These are phyloP conservation scores for Suillus plorans DNA, from an alignment of 768 basidiomycete species.

Conservation along the genomic window DNA sequence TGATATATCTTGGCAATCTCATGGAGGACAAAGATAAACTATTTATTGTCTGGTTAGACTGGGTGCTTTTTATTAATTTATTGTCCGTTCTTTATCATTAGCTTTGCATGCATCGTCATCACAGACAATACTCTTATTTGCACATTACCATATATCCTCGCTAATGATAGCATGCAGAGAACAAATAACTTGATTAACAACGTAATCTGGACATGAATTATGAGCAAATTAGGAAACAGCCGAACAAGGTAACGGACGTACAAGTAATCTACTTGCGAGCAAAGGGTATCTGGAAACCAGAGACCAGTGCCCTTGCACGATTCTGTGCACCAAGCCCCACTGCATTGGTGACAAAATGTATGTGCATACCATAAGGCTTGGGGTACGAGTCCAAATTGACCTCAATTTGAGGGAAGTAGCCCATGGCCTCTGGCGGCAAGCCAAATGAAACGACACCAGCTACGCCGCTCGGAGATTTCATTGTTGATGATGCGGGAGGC, in stretches of 20 bases:
- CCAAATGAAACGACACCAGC: conserved; percentile 91
- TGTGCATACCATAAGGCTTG: conserved; percentile 83
- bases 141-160: conserved; percentile 23
- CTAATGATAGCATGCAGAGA: conserved; percentile 24
- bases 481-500: conserved; percentile 69
- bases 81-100: conserved; percentile 17
- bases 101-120: conserved; percentile 20
- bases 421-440: conserved; percentile 79
- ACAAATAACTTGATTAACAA: conserved; percentile 9
- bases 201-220: not conserved
- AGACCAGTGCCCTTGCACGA: conserved; percentile 80
- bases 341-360: conserved; percentile 91
- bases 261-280: conserved; percentile 36
- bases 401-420: conserved; percentile 94
- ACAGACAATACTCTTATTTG: conserved; percentile 31
- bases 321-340: conserved; percentile 89
- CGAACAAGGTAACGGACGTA: not conserved
- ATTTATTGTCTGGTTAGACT: conserved; percentile 1
- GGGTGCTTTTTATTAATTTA: conserved; percentile 14
- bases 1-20: conserved; percentile 61
- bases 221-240: not conserved
- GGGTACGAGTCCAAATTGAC: conserved; percentile 92
- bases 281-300: conserved; percentile 93
- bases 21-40: conserved; percentile 22
- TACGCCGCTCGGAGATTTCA: conserved; percentile 72